Evolutionary conservation across 2,329 filamentous ascomycete genomes (phyloP).

Genomic region (Cordyceps fumosorosea): DNA sequence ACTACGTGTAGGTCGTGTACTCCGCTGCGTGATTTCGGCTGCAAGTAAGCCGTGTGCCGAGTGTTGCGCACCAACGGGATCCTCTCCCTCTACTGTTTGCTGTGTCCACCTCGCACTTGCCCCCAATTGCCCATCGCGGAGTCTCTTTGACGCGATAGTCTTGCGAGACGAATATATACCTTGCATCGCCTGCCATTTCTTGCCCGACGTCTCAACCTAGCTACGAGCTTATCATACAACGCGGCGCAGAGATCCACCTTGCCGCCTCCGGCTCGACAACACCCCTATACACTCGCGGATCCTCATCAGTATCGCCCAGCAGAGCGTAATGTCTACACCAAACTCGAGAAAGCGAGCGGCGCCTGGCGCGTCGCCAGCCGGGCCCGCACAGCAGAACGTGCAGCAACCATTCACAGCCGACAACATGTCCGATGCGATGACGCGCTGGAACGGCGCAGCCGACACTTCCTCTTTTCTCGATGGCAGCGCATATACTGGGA

Average conservation of each 20-base stretch:
- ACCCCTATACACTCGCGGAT: not conserved
- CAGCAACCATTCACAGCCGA: constrained; percentile 41
- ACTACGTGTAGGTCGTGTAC: not conserved
- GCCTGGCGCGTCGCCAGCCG: constrained; percentile 61
- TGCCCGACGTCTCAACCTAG: not conserved
- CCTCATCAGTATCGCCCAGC: not conserved
- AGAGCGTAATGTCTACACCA: constrained; percentile 36
- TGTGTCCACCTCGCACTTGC: not conserved
- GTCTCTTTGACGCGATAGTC: not conserved
- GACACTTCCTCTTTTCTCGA: constrained; percentile 34
- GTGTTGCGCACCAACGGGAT: not conserved
- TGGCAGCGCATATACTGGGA: constrained; percentile 25
- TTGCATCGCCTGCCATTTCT: not conserved
- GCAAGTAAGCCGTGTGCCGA: not conserved
- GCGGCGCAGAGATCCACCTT: not conserved
- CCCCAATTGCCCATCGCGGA: not conserved
- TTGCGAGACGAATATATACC: not conserved
- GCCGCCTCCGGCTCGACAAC: not conserved
- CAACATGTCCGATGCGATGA: constrained; percentile 42
- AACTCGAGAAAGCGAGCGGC: constrained; percentile 66
- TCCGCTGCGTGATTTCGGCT: not conserved
- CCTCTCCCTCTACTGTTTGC: not conserved
- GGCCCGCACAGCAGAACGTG: constrained; percentile 45
- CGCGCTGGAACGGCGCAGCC: constrained; percentile 37
- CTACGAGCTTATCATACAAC: not conserved